Percentiles rank a stretch among this genome's conserved stretches.
phyloP scores from a whole-genome alignment of 257 asterid genomes.

The Asclepias syriaca region DNA sequence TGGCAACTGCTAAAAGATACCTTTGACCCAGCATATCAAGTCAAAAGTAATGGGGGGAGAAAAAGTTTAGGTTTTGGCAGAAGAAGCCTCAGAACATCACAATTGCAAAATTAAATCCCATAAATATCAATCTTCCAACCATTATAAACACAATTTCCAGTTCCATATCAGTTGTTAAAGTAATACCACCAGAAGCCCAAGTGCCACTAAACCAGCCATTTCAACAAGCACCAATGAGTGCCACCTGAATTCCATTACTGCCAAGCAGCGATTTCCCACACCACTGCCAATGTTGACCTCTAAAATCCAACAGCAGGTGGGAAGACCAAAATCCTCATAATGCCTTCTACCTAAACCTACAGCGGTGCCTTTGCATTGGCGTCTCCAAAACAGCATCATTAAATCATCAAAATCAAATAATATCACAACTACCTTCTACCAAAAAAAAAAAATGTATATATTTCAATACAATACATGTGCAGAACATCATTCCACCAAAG shows the following conservation, averaged over 20 bases:
- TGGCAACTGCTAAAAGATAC: not conserved
- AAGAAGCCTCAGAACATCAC: not conserved
- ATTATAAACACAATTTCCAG: not conserved
- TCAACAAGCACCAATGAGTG: not conserved
- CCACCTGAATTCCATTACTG: not conserved
- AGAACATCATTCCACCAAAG: not conserved
- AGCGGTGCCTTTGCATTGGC: not conserved
- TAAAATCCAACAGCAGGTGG: not conserved
- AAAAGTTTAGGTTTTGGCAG: not conserved
- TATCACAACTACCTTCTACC: not conserved
- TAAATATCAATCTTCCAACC: not conserved
- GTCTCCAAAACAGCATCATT: not conserved
- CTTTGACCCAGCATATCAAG: not conserved
- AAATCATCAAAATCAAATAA: not conserved
- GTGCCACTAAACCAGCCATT: not conserved
- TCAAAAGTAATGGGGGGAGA: not conserved
- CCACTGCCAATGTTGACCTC: not conserved
- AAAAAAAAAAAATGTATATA: not conserved
- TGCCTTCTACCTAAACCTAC: not conserved
- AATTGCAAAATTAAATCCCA: not conserved
- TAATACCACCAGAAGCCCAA: not conserved
- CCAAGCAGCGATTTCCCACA: not conserved
- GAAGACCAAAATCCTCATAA: not conserved
- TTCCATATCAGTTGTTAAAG: not conserved
- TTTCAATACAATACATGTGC: not conserved